Conservation (phyloP, 352 stramenopile species). For the Globisporangium ultimum region DNA sequence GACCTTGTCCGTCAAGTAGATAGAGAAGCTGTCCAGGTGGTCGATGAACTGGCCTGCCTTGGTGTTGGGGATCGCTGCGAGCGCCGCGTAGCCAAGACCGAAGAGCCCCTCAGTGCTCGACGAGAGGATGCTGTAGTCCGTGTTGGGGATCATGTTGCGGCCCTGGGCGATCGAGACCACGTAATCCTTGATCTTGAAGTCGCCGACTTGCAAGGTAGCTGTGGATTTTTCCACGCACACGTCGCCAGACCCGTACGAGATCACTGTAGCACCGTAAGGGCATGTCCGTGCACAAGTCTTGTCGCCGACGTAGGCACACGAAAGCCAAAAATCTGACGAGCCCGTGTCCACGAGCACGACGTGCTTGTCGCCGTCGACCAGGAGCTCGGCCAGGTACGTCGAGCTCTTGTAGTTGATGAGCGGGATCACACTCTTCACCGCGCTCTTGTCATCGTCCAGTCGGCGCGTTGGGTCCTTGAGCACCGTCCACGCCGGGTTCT, state of each 20-base stretch:
- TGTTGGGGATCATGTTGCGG: conserved; percentile 38
- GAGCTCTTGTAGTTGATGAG: conserved; percentile 38
- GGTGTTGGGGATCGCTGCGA: conserved; percentile 40
- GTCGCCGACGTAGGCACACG: conserved; percentile 10
- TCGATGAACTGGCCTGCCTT: conserved; percentile 46
- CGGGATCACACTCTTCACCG: not conserved
- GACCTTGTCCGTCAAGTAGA: conserved; percentile 52
- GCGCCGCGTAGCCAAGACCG: conserved; percentile 48
- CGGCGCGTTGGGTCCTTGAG: not conserved
- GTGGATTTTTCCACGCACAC: conserved; percentile 48
- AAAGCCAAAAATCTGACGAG: conserved; percentile 68
- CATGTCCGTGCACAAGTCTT: conserved; percentile 35
- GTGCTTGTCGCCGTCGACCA: conserved; percentile 33
- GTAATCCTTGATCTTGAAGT: conserved; percentile 40
- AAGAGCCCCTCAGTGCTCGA: conserved; percentile 56
- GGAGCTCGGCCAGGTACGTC: conserved; percentile 55
- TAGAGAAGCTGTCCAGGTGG: conserved; percentile 59
- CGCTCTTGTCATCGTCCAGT: not conserved
- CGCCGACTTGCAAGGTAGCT: conserved; percentile 42
- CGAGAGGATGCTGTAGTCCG: conserved; percentile 29
- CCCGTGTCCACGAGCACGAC: conserved; percentile 65
- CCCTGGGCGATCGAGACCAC: conserved; percentile 50
- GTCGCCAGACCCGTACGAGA: conserved; percentile 62
- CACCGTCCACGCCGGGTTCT: conserved; percentile 5
- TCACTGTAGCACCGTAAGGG: conserved; percentile 28